phyloP scores from a whole-genome alignment of 805 yeast genomes.

The Sugiyamaella valdiviana region DNA sequence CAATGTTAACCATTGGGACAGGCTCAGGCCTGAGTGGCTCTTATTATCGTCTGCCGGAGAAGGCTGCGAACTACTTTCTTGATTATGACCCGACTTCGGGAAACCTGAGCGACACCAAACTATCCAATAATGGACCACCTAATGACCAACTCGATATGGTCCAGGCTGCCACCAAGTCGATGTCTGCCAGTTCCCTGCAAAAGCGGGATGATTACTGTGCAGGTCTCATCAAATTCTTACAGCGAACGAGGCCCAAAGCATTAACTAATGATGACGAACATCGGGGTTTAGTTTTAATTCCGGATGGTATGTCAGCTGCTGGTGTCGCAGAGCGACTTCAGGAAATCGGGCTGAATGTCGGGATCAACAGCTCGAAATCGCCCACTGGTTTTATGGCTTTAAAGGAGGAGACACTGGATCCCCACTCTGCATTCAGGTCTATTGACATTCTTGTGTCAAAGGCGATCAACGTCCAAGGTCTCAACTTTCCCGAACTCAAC shows the following conservation, averaged over 20 bases:
- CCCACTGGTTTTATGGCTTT: constrained; percentile 3
- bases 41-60: background rate
- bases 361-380: background rate
- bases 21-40: background rate
- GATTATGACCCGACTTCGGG: background rate
- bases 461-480: constrained; percentile 6
- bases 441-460: constrained; percentile 4
- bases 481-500: constrained; percentile 4
- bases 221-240: background rate
- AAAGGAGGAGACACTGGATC: background rate
- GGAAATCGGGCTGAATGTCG: background rate
- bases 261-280: background rate
- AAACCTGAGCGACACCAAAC: background rate
- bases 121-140: background rate
- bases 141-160: background rate
- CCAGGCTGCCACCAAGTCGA: background rate
- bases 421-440: background rate
- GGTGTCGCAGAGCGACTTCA: background rate
- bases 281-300: background rate
- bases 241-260: background rate
- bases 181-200: too few species aligned
- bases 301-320: constrained; percentile 1
- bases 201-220: background rate
- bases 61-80: background rate
- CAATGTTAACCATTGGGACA: constrained; percentile 1